These are phyloP conservation scores for Candida nonsorbophila DNA, from an alignment of 805 yeast species.

Conservation along the genomic window DNA sequence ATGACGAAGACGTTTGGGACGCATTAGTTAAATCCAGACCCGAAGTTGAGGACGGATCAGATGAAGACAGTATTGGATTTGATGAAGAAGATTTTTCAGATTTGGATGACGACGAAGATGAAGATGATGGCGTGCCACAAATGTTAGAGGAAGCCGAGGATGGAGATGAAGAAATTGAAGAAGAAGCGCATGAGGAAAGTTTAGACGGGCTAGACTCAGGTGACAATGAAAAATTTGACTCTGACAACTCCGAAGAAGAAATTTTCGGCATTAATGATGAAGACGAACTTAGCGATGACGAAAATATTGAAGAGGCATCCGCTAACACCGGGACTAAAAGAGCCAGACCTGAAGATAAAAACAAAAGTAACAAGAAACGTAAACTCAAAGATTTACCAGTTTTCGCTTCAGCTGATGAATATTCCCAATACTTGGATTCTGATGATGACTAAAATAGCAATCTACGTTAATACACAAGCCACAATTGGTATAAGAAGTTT, in stretches of 20 bases:
- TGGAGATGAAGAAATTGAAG: constrained; percentile 22
- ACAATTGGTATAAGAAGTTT: too few species aligned
- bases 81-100: constrained; percentile 41
- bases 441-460: constrained; percentile 50
- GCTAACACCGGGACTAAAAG: constrained; percentile 12
- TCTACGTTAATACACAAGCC: too few species aligned
- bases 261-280: constrained; percentile 22
- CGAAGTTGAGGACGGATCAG: constrained; percentile 51
- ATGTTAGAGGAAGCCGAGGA: constrained; percentile 16
- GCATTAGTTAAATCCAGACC: constrained; percentile 75
- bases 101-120: constrained; percentile 39
- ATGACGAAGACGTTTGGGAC: constrained; percentile 66
- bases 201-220: constrained; percentile 6
- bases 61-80: constrained; percentile 28
- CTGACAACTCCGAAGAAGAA: constrained; percentile 4
- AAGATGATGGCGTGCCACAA: constrained; percentile 25
- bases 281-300: constrained; percentile 23
- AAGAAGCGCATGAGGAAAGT: constrained; percentile 19
- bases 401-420: constrained; percentile 87
- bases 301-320: constrained; percentile 14
- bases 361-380: constrained; percentile 41
- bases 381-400: constrained; percentile 68
- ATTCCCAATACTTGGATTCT: constrained; percentile 64
- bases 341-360: constrained; percentile 19
- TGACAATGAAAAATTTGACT: too few species aligned